phyloP scores from a whole-genome alignment of 2,329 filamentous ascomycete genomes.

The Coniochaeta sp. region DNA sequence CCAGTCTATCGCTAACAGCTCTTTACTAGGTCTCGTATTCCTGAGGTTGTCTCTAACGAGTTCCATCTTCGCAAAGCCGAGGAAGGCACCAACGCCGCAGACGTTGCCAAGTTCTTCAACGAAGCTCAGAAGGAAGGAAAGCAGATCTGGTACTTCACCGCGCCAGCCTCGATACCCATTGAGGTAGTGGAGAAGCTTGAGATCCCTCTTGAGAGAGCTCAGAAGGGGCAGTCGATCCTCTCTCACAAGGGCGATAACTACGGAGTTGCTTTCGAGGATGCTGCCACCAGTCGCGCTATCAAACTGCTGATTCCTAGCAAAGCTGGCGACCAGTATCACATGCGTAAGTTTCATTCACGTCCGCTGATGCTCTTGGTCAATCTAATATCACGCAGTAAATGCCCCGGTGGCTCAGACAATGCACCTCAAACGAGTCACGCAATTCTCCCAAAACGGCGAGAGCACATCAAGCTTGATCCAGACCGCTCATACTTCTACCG shows the following conservation, averaged over 20 bases:
- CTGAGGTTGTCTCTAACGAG: slow-evolving; percentile 39
- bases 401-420: slow-evolving; percentile 50
- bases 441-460: slow-evolving; percentile 37
- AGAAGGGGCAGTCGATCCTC: slow-evolving; percentile 47
- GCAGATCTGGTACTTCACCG: slow-evolving; percentile 75
- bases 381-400: slow-evolving; percentile 22
- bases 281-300: slow-evolving; percentile 42
- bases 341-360: slow-evolving; percentile 33
- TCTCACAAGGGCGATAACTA: slow-evolving; percentile 59
- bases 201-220: slow-evolving; percentile 48
- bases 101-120: slow-evolving; percentile 48
- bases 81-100: slow-evolving; percentile 31
- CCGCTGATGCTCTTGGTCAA: neutral
- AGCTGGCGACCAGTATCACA: slow-evolving; percentile 44
- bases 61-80: slow-evolving; percentile 46
- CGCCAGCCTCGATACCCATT: slow-evolving; percentile 62
- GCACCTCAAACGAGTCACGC: slow-evolving; percentile 57
- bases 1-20: slow-evolving; percentile 10
- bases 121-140: slow-evolving; percentile 57
- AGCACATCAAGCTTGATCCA: slow-evolving; percentile 6
- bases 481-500: slow-evolving; percentile 33
- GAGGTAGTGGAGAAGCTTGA: slow-evolving; percentile 58
- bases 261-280: slow-evolving; percentile 45
- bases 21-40: slow-evolving; percentile 15
- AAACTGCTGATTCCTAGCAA: slow-evolving; percentile 55